A percentile compares a stretch with the other conserved stretches of the same genome.
Conservation (phyloP, 768 basidiomycete species). For the Rhizopogon vinicolor region DNA sequence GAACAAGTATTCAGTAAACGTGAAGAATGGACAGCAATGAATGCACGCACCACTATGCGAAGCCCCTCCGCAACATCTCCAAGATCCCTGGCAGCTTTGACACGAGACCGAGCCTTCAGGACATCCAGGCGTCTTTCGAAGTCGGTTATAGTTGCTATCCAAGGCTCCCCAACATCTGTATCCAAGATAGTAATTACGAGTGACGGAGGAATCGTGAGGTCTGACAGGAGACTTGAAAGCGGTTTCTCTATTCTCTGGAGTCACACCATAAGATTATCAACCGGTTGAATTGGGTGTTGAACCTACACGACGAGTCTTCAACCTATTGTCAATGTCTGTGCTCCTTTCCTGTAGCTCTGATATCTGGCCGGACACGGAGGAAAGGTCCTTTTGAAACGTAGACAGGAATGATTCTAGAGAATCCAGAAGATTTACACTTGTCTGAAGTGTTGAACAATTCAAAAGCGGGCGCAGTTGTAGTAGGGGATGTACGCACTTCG, state of each 20-base stretch:
- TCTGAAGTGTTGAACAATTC: constrained; percentile 40
- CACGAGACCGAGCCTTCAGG: constrained; percentile 68
- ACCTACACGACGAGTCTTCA: constrained; percentile 80
- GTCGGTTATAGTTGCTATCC: constrained; percentile 78
- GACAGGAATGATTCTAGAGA: constrained; percentile 89
- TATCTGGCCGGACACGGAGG: constrained; percentile 94
- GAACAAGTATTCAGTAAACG: background rate
- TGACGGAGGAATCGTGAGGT: constrained; percentile 78
- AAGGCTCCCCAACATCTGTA: constrained; percentile 79
- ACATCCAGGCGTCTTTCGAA: constrained; percentile 73
- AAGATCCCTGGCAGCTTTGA: constrained; percentile 83
- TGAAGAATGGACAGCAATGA: background rate
- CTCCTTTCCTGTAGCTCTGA: constrained; percentile 89
- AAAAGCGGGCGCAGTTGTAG: background rate
- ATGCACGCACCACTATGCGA: constrained; percentile 73
- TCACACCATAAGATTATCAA: constrained; percentile 1
- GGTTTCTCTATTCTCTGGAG: constrained; percentile 84
- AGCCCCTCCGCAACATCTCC: constrained; percentile 82
- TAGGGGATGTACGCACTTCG: constrained; percentile 42
- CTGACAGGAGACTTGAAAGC: constrained; percentile 72
- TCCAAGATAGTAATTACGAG: constrained; percentile 79
- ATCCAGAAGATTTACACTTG: constrained; percentile 79
- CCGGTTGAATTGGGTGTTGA: background rate
- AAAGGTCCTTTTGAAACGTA: constrained; percentile 92
- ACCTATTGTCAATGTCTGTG: constrained; percentile 82